These are phyloP conservation scores for Pythium chondricola DNA, from an alignment of 352 stramenopile genomes.

Conservation along the genomic window DNA sequence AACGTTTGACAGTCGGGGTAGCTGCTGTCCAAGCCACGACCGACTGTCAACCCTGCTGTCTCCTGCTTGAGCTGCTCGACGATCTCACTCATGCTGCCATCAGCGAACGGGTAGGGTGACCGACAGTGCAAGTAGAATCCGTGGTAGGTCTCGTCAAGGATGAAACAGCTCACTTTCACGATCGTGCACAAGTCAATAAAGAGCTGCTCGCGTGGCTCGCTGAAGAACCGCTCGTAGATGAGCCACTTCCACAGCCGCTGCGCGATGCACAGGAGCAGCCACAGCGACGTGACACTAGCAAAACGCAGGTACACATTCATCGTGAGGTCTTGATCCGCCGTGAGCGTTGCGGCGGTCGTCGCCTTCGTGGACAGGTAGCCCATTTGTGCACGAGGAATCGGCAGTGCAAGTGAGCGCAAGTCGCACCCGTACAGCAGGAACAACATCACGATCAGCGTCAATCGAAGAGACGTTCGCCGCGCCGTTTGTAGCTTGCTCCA, in stretches of 20 bases:
- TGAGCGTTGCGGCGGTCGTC: constrained; percentile 23
- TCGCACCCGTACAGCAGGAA: constrained; percentile 87
- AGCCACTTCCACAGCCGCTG: constrained; percentile 88
- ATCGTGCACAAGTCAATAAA: constrained; percentile 95
- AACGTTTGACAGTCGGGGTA: constrained; percentile 88
- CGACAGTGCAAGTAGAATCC: constrained; percentile 94
- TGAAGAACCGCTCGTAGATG: constrained; percentile 79
- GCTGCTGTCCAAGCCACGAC: constrained; percentile 76
- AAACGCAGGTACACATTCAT: constrained; percentile 89
- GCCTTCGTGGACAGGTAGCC: constrained; percentile 39
- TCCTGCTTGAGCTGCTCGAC: constrained; percentile 90
- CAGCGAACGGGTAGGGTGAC: constrained; percentile 89
- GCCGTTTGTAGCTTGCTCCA: constrained; percentile 89
- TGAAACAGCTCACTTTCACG: constrained; percentile 89
- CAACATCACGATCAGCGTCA: constrained; percentile 80
- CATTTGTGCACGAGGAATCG: constrained; percentile 52
- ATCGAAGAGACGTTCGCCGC: constrained; percentile 67
- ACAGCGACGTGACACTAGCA: constrained; percentile 84
- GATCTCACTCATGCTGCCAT: constrained; percentile 91
- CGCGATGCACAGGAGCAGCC: constrained; percentile 51
- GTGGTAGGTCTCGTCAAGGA: constrained; percentile 90
- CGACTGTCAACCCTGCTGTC: constrained; percentile 75
- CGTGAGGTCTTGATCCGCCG: constrained; percentile 25
- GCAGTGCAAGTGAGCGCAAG: constrained; percentile 37
- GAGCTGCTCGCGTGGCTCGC: constrained; percentile 55